Conservation (phyloP, 2,329 filamentous ascomycete genomes). For the Aspergillus piperis region DNA sequence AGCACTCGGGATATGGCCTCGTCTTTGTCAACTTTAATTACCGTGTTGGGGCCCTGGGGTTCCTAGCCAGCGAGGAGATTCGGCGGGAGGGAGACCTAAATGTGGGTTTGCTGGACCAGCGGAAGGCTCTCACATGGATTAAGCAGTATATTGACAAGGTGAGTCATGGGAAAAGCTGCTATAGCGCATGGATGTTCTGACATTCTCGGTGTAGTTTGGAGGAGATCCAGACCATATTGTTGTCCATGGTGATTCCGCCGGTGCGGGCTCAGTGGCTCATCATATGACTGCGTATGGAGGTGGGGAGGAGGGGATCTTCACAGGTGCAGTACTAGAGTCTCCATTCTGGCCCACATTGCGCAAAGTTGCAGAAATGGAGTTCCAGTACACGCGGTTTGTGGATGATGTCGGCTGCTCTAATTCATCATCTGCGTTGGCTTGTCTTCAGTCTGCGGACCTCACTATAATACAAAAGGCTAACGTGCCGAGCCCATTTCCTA, state of each 20-base stretch:
- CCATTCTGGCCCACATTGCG: constrained; percentile 48
- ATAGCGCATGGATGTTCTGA: no score
- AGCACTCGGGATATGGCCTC: no score
- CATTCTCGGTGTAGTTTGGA: no score
- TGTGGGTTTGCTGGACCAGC: no score
- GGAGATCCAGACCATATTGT: constrained; percentile 55
- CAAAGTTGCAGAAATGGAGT: constrained; percentile 46
- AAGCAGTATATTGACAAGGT: no score
- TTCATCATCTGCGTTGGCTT: constrained; percentile 40
- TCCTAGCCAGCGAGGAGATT: no score
- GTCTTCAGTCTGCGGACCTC: constrained; percentile 37
- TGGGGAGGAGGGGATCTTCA: constrained; percentile 46
- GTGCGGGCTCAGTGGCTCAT: constrained; percentile 56
- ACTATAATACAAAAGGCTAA: background rate
- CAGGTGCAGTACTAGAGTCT: constrained; percentile 49
- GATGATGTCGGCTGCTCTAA: constrained; percentile 44
- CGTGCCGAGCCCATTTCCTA: no score
- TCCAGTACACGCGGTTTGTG: constrained; percentile 50
- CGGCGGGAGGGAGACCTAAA: no score
- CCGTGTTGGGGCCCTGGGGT: no score
- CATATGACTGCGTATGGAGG: constrained; percentile 55
- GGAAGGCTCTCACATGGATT: no score
- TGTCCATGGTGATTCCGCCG: constrained; percentile 61
- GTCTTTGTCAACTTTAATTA: no score
- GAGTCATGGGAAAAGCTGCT: no score